Percentiles rank a stretch among this genome's conserved stretches.
These are phyloP conservation scores for Hypoxylon sp. DNA, from an alignment of 2,329 filamentous ascomycete genomes.

Conservation along the genomic window DNA sequence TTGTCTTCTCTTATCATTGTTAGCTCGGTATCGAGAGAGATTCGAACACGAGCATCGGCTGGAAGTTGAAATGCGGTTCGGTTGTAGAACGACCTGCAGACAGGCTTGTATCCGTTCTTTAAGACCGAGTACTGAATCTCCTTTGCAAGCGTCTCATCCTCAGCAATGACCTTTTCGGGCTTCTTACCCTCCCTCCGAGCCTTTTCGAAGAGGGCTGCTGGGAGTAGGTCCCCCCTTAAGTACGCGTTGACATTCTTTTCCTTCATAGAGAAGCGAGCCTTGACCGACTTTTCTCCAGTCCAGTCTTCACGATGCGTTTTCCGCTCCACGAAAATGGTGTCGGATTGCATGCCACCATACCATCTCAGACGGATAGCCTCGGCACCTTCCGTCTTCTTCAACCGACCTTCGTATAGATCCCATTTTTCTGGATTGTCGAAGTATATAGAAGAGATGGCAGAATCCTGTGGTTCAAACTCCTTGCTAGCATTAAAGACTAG, in stretches of 20 bases:
- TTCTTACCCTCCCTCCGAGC: slow-evolving; percentile 96
- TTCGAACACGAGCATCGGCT: slow-evolving; percentile 93
- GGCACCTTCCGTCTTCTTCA: slow-evolving; percentile 98
- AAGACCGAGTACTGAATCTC: slow-evolving; percentile 96
- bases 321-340: slow-evolving; percentile 96
- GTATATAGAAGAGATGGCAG: slow-evolving; percentile 98
- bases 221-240: slow-evolving; percentile 84
- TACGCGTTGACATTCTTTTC: slow-evolving; percentile 98
- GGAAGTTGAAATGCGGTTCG: slow-evolving; percentile 97
- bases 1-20: slow-evolving; percentile 97
- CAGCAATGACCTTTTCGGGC: slow-evolving; percentile 87
- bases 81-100: slow-evolving; percentile 97
- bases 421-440: slow-evolving; percentile 95
- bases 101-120: slow-evolving; percentile 86
- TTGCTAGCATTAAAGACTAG: slow-evolving; percentile 98
- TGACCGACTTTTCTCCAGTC: slow-evolving; percentile 99
- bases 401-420: slow-evolving; percentile 91
- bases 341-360: slow-evolving; percentile 96
- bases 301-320: slow-evolving; percentile 99
- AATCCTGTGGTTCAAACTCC: slow-evolving; percentile 90
- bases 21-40: slow-evolving; percentile 95
- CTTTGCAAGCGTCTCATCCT: slow-evolving; percentile 88
- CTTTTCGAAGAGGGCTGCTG: slow-evolving; percentile 94
- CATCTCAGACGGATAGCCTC: slow-evolving; percentile 96
- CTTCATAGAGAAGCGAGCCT: slow-evolving; percentile 93